Percentiles rank a stretch among this genome's conserved stretches.
These are phyloP conservation scores for Myriosclerotinia curreyana DNA, from an alignment of 2,329 filamentous ascomycete genomes.

Conservation along the genomic window DNA sequence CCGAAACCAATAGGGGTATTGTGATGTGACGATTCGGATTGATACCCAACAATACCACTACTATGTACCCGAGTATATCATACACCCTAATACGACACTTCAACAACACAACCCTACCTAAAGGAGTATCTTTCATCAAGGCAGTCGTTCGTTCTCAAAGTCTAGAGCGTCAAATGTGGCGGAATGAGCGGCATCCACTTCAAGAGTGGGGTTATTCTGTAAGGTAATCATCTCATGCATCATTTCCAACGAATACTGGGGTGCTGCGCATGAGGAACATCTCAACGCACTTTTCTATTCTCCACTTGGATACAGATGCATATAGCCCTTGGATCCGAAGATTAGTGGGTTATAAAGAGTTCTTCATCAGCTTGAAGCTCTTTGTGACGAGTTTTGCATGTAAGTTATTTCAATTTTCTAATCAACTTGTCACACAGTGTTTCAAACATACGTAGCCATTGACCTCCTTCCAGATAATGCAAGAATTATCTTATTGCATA, in stretches of 20 bases:
- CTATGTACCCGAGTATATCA: neutral
- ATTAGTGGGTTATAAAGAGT: neutral
- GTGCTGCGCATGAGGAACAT: neutral
- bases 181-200: neutral
- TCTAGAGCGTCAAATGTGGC: conserved; percentile 2
- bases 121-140: conserved; percentile 6
- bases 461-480: neutral
- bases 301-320: neutral
- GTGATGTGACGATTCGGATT: conserved; percentile 2
- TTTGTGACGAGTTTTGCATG: neutral
- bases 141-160: neutral
- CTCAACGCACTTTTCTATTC: neutral
- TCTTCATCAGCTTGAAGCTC: neutral
- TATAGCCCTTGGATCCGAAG: neutral
- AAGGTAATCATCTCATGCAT: conserved; percentile 4
- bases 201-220: conserved; percentile 2
- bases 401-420: neutral
- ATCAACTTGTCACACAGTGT: neutral
- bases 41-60: neutral
- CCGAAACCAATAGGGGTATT: conserved; percentile 30
- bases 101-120: neutral
- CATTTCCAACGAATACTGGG: conserved; percentile 1
- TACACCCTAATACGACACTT: neutral
- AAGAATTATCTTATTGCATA: neutral
- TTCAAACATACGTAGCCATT: neutral